Evolutionary conservation across 768 basidiomycete genomes (phyloP), one percentile per base, ranked within the genome.

Genomic region (Tylopilus sp.): DNA sequence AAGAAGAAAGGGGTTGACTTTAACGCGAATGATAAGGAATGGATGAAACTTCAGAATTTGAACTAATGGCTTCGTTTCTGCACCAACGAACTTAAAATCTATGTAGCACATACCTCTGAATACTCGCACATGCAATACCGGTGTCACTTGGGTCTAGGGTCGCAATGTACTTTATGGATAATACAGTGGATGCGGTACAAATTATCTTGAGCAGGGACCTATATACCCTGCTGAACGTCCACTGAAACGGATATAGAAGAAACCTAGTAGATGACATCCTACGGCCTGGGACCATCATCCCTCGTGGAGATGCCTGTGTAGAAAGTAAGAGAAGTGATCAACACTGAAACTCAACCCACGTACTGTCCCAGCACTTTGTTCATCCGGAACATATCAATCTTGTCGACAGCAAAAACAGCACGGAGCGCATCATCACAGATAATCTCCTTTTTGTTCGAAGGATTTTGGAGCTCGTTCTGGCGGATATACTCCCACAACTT

Each of bases 321-420:
- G 22, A 41, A 13, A 9, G 42, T 59, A 12, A 60, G 53, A 24
- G 10, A 17, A 8, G 43, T 19, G 7, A 41, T 41, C 16, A 6
- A 40, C 29, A 26, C 25, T 11, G 22, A 36, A 16, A 21, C 6
- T 10, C 25, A 21, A 14, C 4, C 5, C 11, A 73, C 81, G 53
- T 50, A 92, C 87, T 85, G 76, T 66, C 88, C 87, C 52, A 96
- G 74, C 25, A 87, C 79, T 71, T 95, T 92, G 78, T 95, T 96
- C 93, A 96, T 96, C 59, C 78, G 84, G 74, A 96, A 95, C 92
- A 95, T 95, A 71, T 91, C 84, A 52, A 97, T 82, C 67, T 84
- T 88, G 58, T 92, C 88, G 13, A 81, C 79, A 52, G 79, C 80
- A 68, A 98, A 96, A 21, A 96, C 81, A 7, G 85, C 82, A 62